Base-by-base conservation (phyloP, 495 filamentous ascomycete species). In the Endocarpon pusillum region DNA sequence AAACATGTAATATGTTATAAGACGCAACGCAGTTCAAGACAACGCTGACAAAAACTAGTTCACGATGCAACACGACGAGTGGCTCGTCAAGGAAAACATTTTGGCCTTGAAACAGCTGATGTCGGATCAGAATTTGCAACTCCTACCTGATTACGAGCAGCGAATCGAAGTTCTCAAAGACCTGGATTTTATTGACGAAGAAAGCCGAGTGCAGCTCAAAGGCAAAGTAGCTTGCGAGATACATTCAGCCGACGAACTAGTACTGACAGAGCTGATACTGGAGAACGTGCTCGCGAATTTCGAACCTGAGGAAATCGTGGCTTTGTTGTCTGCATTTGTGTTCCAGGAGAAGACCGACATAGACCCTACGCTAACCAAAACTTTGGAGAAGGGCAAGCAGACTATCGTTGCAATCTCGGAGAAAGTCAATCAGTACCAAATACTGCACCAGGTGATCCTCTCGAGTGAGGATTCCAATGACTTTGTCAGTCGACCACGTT, bases 171-270 rank as follows among this genome's bases (percentile, higher is more conserved):
- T 96, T 0, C 65, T 97, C 30, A 82, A 81, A 49, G 87, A 94
- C 41, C 64, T 97, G 8, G 73, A 71, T 2, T 97, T 96, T 43
- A 77, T 96, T 35, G 89, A 96, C 53, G 71, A 75, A 1, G 68
- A 73, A 29, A 74, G 68, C 21, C 72, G 84, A 29, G 87, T 96
- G 21, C 78, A 86, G 56, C 65, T 97, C 40, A 97, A 97, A 58
- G 89, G 89, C 52, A 93, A 94, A 57, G 89, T 97, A 20, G 89
- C 89, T 12, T 97, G 89, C 58, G 89, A 97, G 53, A 67, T 97
- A 42, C 91, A 96, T 59, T 94, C 87, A 3, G 84, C 87, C 12
- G 89, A 94, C 49, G 89, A 96, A 54, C 70, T 97, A n/a, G 85
- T 96, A 5, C 70, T 97, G 18, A 97, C 89, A 1, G 89, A 97